phyloP scores from a whole-genome alignment of 2,329 filamentous ascomycete genomes.

The Alternaria novae-zelandiae region DNA sequence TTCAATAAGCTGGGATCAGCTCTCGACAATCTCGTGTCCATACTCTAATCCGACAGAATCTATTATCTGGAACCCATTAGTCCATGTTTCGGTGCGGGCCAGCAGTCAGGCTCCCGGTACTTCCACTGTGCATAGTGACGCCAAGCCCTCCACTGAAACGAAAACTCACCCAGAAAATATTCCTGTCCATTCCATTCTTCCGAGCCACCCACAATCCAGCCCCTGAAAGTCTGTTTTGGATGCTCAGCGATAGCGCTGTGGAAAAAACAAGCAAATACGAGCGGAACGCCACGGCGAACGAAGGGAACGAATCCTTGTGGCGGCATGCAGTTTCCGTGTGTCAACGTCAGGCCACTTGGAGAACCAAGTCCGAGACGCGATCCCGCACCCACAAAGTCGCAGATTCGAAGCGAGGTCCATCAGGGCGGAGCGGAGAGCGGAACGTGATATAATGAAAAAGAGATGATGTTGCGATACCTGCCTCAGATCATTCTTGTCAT shows the following conservation, averaged over 20 bases:
- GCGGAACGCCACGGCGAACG: conserved; percentile 25
- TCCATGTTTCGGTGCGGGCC: not conserved
- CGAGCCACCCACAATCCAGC: not conserved
- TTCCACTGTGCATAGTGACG: not conserved
- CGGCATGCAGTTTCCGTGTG: conserved; percentile 20
- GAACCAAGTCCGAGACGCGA: not conserved
- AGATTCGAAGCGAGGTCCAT: not conserved
- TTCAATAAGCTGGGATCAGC: not conserved
- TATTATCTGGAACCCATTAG: not conserved
- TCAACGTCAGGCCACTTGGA: conserved; percentile 24
- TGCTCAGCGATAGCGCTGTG: conserved; percentile 1
- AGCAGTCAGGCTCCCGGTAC: not conserved
- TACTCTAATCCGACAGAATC: not conserved
- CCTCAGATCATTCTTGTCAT: not conserved
- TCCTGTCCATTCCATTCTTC: not conserved
- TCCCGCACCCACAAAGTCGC: conserved; percentile 3
- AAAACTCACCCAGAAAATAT: not conserved
- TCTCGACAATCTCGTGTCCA: not conserved
- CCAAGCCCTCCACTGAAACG: not conserved
- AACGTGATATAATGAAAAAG: not conserved
- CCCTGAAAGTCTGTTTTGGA: not conserved
- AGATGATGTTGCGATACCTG: not conserved
- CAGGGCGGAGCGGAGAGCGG: conserved; percentile 10
- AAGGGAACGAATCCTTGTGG: conserved; percentile 1
- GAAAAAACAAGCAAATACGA: conserved; percentile 34